Percentiles rank a stretch among this genome's conserved stretches.
Conservation (phyloP, 176 grass and related monocot genomes). For the Calamus simplicifolius region DNA sequence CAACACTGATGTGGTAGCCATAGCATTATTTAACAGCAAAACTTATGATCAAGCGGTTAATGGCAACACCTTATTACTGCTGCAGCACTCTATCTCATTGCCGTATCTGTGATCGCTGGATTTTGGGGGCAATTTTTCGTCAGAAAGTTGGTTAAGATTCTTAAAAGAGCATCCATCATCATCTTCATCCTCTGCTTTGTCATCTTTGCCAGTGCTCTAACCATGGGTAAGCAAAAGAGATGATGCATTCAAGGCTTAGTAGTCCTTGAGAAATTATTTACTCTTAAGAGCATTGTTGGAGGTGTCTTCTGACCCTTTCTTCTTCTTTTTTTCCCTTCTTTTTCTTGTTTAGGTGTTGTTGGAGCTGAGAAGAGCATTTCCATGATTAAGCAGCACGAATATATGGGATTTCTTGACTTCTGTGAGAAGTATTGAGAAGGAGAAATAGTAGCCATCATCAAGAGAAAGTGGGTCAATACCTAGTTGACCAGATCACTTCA, state of each 20-base stretch:
- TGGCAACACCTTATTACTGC: background rate
- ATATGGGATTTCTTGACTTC: constrained; percentile 91
- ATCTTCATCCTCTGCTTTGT: constrained; percentile 89
- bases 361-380: constrained; percentile 60
- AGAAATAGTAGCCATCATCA: constrained; percentile 1
- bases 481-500: constrained; percentile 52
- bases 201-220: constrained; percentile 90
- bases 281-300: too few species aligned
- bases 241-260: too few species aligned
- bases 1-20: too few species aligned
- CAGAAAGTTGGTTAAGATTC: constrained; percentile 58
- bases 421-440: constrained; percentile 27
- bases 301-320: too few species aligned
- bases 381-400: constrained; percentile 79
- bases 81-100: constrained; percentile 77
- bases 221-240: constrained; percentile 54
- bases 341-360: constrained; percentile 53
- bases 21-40: too few species aligned
- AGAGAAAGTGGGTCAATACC: constrained; percentile 45
- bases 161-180: constrained; percentile 77
- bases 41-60: background rate
- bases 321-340: constrained; percentile 5
- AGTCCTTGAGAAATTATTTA: too few species aligned
- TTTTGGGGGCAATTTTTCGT: constrained; percentile 94
- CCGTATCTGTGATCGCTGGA: constrained; percentile 65